Conservation (phyloP, 1,284 basidiomycete genomes). For the Ustilago bromivora region DNA sequence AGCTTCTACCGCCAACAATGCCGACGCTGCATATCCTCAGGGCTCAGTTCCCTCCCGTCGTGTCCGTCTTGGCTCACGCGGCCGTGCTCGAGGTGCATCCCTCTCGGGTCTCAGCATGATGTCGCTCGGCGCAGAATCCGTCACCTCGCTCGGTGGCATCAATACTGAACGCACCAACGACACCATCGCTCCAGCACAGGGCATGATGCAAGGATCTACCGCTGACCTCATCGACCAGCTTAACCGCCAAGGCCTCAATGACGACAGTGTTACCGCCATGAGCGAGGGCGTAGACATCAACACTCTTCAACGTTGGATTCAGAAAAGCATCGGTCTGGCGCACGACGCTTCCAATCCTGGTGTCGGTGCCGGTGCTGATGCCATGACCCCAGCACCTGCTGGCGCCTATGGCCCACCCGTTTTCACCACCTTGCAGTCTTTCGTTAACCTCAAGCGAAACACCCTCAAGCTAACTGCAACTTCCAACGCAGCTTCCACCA, state of each 20-base stretch:
- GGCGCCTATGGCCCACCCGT: conserved; percentile 36
- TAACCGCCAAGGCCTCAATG: conserved; percentile 20
- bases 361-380: not conserved
- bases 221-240: conserved; percentile 48
- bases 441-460: conserved; percentile 65
- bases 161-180: conserved; percentile 29
- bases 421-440: conserved; percentile 64
- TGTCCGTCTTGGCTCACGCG: conserved; percentile 56
- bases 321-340: conserved; percentile 37
- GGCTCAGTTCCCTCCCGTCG: conserved; percentile 25
- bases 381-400: conserved; percentile 12
- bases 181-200: conserved; percentile 11
- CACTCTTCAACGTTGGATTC: conserved; percentile 58
- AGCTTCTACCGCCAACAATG: not conserved
- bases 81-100: conserved; percentile 59
- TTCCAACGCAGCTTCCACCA: not conserved
- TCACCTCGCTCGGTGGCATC: conserved; percentile 48
- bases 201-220: conserved; percentile 54
- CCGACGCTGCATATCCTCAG: conserved; percentile 19
- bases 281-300: conserved; percentile 60
- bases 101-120: conserved; percentile 59
- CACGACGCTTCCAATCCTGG: conserved; percentile 1
- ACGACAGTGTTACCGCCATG: conserved; percentile 48
- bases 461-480: conserved; percentile 52
- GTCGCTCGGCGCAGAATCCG: conserved; percentile 52